Percentiles rank a stretch among this genome's conserved stretches.
Evolutionary conservation across 1,284 basidiomycete genomes (phyloP).

Genomic region (Papiliotrema nemorosa): DNA sequence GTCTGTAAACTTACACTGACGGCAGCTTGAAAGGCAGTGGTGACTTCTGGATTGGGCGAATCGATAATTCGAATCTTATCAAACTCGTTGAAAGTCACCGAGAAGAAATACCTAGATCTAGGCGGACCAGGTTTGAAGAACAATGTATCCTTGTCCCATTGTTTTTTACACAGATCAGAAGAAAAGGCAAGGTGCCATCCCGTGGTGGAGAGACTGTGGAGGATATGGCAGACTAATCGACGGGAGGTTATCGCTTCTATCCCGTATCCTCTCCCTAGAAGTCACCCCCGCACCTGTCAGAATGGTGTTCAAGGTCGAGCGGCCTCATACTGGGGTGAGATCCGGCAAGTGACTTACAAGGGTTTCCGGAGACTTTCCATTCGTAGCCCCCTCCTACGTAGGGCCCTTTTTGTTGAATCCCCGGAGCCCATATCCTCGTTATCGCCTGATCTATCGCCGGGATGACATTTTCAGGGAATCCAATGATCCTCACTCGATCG

Average conservation of each 20-base stretch:
- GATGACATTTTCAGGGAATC: constrained; percentile 15
- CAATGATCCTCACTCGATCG: constrained; percentile 26
- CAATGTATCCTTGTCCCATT: constrained; percentile 38
- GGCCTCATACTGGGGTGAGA: background rate
- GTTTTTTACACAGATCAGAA: constrained; percentile 36
- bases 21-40: constrained; percentile 27
- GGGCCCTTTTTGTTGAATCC: constrained; percentile 22
- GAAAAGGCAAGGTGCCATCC: constrained; percentile 38
- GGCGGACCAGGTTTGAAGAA: constrained; percentile 34
- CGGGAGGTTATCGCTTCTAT: constrained; percentile 31
- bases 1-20: constrained; percentile 24
- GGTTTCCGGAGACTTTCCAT: constrained; percentile 36
- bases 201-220: constrained; percentile 25
- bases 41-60: constrained; percentile 24
- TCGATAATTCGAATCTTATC: constrained; percentile 47
- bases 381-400: constrained; percentile 21
- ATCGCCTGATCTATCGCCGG: constrained; percentile 23
- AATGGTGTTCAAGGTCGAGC: background rate
- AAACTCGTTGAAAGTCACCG: constrained; percentile 36
- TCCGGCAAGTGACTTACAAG: constrained; percentile 24
- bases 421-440: constrained; percentile 26
- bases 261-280: constrained; percentile 33
- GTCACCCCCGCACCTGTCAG: background rate
- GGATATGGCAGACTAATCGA: constrained; percentile 34
- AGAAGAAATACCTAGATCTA: constrained; percentile 30